These are phyloP conservation scores for Exophiala phaeomuriformis DNA, from an alignment of 2,329 filamentous ascomycete genomes.

Conservation along the genomic window DNA sequence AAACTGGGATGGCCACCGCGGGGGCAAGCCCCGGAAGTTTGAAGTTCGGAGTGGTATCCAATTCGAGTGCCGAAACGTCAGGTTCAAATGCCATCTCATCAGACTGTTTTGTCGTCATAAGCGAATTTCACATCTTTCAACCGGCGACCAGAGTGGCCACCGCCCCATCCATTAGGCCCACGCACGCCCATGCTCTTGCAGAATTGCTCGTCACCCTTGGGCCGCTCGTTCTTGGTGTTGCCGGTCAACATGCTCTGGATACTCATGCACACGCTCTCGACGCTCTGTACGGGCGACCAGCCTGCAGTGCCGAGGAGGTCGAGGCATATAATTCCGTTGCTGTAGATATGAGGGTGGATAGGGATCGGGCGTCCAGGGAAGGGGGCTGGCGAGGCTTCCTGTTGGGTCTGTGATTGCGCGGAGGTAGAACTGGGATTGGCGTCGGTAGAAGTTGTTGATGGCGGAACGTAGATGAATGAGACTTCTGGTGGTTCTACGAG, in stretches of 20 bases:
- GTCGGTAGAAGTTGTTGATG: constrained; percentile 34
- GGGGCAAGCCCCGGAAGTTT: too few relatives aligned
- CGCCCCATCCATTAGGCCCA: constrained; percentile 25
- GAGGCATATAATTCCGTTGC: constrained; percentile 96
- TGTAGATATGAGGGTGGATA: constrained; percentile 96
- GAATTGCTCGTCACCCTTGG: constrained; percentile 84
- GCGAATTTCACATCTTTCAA: constrained; percentile 87
- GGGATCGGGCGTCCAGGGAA: constrained; percentile 58
- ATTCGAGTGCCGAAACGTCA: constrained; percentile 4
- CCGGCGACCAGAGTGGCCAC: constrained; percentile 58
- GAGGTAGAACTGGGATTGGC: not conserved
- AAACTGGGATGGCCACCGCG: too few relatives aligned
- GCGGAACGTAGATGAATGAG: constrained; percentile 61
- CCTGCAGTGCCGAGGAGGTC: constrained; percentile 81
- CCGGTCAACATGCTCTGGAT: constrained; percentile 97
- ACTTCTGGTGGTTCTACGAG: constrained; percentile 83
- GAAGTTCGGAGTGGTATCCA: not conserved
- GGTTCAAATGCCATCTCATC: constrained; percentile 3
- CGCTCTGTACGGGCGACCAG: constrained; percentile 95
- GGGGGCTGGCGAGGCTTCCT: constrained; percentile 25
- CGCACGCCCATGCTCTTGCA: constrained; percentile 44
- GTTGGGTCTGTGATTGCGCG: constrained; percentile 1
- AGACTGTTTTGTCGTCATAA: constrained; percentile 84
- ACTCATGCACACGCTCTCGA: constrained; percentile 94
- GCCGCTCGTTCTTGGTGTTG: constrained; percentile 84